These are phyloP conservation scores for Entomortierella chlamydospora DNA, from an alignment of 192 early-diverging fungal species.

Conservation along the genomic window DNA sequence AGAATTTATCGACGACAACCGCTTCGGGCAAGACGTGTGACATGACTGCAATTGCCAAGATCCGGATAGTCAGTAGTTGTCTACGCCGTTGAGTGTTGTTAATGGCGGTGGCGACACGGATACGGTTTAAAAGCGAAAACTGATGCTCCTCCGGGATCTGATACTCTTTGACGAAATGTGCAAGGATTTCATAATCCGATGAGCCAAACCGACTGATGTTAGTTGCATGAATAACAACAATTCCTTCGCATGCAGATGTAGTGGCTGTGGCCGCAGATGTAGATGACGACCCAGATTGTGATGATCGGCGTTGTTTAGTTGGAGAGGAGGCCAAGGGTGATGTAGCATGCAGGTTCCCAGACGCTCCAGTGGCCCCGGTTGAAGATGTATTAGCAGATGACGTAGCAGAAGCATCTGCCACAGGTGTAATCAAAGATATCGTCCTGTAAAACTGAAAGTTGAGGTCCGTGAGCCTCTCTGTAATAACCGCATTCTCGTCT, in stretches of 20 bases:
- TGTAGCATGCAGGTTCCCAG: constrained; percentile 26
- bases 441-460: constrained; percentile 76
- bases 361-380: background rate
- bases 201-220: constrained; percentile 46
- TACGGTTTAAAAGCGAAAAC: constrained; percentile 82
- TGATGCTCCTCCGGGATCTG: constrained; percentile 77
- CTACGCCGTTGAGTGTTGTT: constrained; percentile 59
- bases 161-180: constrained; percentile 73
- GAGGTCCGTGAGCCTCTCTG: constrained; percentile 55
- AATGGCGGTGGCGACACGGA: constrained; percentile 79
- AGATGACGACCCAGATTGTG: constrained; percentile 23
- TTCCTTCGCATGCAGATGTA: constrained; percentile 56
- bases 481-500: constrained; percentile 49
- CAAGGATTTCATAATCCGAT: constrained; percentile 66
- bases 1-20: constrained; percentile 74
- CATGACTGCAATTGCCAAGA: constrained; percentile 85
- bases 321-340: constrained; percentile 12
- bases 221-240: constrained; percentile 67
- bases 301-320: constrained; percentile 34
- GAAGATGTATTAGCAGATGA: background rate
- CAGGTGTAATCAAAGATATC: constrained; percentile 16
- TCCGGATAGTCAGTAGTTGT: constrained; percentile 76
- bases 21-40: constrained; percentile 73
- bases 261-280: constrained; percentile 1
- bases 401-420: background rate